Evolutionary conservation across 345 rosid species (phyloP), one percentile per base, ranked within the genome.

Genomic region (Eucalyptus coolabah): DNA sequence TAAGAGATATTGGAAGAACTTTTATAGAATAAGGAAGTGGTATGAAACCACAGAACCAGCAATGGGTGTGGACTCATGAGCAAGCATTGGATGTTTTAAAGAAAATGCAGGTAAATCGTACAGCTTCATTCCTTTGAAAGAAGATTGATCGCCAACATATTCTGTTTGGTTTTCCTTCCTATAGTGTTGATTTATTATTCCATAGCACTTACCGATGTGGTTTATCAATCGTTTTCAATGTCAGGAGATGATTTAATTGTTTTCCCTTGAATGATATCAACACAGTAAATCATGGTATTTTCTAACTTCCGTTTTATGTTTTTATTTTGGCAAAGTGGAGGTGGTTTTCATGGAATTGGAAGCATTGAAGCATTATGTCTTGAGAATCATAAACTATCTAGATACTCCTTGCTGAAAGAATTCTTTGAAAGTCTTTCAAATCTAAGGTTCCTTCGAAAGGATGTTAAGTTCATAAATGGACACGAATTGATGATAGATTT

Each of bases 391-490:
- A 3, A 60, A 60, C 69, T 12, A 28, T 28, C 17, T 28, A 7
- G 6, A 60, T 60, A 60, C 4, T 28, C 32, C 32, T 12, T 13
- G 18, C 13, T 13, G 2, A 63, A 63, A 63, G 9, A 63, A 63
- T 63, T 16, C 18, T 16, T 30, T 1, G 4, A 8, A 13, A 30
- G 34, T 1, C 8, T 63, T 6, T 30, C 4, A 3, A 63, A 63
- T 63, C 3, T 63, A 30, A 63, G 69, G 16, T 63, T 63, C 69
- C 69, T 63, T 30, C 34, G 15, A 13, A 7, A 12, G 34, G 7
- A 63, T 0, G 2, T 0, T 14, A 50, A 14, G 6, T 50, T 5
- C 50, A 4, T 42, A 42, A 7, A 42, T 42, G 15, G 15, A n/a
- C n/a, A n/a, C n/a, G n/a, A n/a, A n/a, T n/a, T n/a, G n/a, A n/a